Conservation (phyloP, 2,329 filamentous ascomycete species). For the Talaromyces sp. region DNA sequence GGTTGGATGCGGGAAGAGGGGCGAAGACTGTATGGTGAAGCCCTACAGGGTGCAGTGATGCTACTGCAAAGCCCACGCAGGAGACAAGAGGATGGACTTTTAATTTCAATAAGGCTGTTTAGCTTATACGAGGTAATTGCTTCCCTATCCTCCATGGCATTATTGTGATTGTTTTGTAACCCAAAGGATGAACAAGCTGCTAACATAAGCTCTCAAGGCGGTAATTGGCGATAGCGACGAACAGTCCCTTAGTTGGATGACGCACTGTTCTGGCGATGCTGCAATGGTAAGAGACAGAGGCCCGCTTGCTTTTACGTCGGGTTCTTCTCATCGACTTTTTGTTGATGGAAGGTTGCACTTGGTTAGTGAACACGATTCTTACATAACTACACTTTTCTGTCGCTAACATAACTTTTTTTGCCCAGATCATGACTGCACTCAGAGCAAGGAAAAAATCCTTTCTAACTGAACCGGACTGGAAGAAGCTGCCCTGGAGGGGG, state of each 20-base stretch:
- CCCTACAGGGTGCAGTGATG: background rate
- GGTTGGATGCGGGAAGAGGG: background rate
- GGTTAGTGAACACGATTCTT: background rate
- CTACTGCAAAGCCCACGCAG: background rate
- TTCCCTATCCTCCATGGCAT: background rate
- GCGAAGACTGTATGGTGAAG: background rate
- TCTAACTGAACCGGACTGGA: background rate
- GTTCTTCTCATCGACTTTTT: background rate
- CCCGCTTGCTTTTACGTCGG: background rate
- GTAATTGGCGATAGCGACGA: background rate
- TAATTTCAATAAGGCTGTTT: background rate
- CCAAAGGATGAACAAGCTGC: background rate
- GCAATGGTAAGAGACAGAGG: background rate
- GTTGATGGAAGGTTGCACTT: conserved; percentile 1
- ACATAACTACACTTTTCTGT: background rate
- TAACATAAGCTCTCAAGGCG: background rate
- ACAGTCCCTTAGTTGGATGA: background rate
- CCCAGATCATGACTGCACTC: background rate
- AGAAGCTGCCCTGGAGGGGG: background rate
- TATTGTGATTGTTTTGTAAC: background rate
- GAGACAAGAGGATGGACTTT: background rate
- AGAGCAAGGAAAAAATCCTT: background rate
- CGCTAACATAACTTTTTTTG: background rate
- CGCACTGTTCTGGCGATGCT: background rate
- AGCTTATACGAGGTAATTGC: background rate